Base-by-base conservation (phyloP, 1,139 yeast species). In the Protomyces macrosporus region DNA sequence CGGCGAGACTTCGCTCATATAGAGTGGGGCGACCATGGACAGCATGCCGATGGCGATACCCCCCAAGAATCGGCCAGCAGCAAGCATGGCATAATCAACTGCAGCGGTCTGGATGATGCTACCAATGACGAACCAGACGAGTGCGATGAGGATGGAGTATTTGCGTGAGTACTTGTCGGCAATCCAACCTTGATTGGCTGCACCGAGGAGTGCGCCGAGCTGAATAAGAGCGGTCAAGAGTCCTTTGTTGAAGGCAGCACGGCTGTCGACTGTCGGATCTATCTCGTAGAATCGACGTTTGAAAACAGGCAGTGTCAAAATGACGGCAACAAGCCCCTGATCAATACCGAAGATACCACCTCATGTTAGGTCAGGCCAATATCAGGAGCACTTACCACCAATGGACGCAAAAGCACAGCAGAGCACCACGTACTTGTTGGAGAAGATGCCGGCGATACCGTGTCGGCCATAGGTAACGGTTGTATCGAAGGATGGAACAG, bases 101-200 rank as follows among this genome's bases (percentile, higher is more conserved):
- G 88, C 75, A 59, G 84, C 85, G 58, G 82, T 80, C 75, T 86
- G 90, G 68, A 86, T 77, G 67, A 81, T 75, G 66, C 85, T 80
- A 70, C 90, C 90, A 62, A 84, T 70, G 69, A 81, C 77, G 77
- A 84, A 85, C 55, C 85, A 79, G 65, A 80, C 50, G 67, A 83
- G 79, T 65, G 87, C 78, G 51, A 80, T 75, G 60, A 83, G 74
- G 68, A 85, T 81, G 61, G 75, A 85, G 82, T 69, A 68, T 54
- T 71, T 71, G 63, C 75, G 70, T n/a, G 73, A 71, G 56, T 71
- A 66, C 45, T 65, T 66, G 57, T 73, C 75, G 39, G 71, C 66
- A 39, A 72, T 51, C 61, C 65, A 69, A 35, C 74, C 74, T 45
- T 67, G 67, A 39, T 67, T 55, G 55, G 72, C 67, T 62, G 70